Evolutionary conservation across 306 rosid species (phyloP), one percentile per base, ranked within the genome.

Genomic region (Cucurbita ficifolia): DNA sequence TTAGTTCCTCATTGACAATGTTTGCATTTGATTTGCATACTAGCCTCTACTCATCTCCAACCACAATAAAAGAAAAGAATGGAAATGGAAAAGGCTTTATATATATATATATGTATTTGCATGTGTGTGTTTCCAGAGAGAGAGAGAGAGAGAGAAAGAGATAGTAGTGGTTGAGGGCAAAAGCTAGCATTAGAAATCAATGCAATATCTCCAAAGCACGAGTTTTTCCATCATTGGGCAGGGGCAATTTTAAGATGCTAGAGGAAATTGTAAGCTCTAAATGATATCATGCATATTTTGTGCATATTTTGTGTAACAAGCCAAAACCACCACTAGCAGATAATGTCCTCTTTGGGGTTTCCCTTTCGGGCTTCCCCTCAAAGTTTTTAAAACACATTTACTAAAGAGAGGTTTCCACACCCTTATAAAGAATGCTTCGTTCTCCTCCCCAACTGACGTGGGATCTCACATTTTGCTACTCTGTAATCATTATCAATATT

Each of bases 141-240:
- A 54, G 43, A 3, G 70, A 38, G 51, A 64, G 70, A 63, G 70
- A 64, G 71, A 64, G 14, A 63, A 6, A 64, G 71, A 42, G 2
- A 63, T 4, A 6, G 36, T 36, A 35, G 29, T 64, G 71, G 51
- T 64, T 42, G 71, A 64, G 71, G 53, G 71, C 71, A 64, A 64
- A 64, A 29, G 71, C 52, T 19, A 64, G 71, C 21, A 64, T 21
- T 64, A 64, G 51, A 21, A 64, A 42, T 42, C 52, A 64, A 64
- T 2, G 71, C 52, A 64, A 42, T 18, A 42, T 38, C 71, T 64
- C n/a, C 35, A 64, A 8, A 64, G 71, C 71, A 42, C 3, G 52
- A 64, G 71, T 42, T 64, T 64, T 42, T 42, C 52, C 71, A 64
- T 64, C 71, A 64, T 42, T 21, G 71, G 71, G 71, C 68, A 61